A percentile compares a stretch with the other conserved stretches of the same genome.
phyloP scores from a whole-genome alignment of 2,329 filamentous ascomycete genomes.

The Penicillium griseofulvum region DNA sequence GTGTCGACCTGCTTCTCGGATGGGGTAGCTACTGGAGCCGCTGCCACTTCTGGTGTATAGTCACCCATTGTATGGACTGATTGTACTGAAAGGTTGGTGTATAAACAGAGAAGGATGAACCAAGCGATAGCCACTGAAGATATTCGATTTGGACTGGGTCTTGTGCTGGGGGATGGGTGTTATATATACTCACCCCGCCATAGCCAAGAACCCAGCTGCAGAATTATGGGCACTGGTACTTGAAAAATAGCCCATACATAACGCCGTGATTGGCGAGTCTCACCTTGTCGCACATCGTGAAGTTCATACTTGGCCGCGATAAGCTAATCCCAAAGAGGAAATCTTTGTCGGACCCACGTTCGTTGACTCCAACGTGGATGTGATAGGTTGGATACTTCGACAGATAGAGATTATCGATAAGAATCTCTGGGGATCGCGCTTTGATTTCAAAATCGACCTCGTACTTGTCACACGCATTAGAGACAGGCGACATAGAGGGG shows the following conservation, averaged over 20 bases:
- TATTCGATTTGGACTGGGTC: background rate
- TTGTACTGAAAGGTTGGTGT: background rate
- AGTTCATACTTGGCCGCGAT: background rate
- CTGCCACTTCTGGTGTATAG: constrained; percentile 12
- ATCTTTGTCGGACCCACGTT: constrained; percentile 26
- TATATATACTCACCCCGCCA: background rate
- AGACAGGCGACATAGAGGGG: background rate
- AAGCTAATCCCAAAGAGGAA: constrained; percentile 22
- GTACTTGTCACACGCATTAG: background rate
- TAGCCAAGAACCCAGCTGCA: background rate
- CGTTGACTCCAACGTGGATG: background rate
- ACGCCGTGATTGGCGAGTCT: constrained; percentile 4
- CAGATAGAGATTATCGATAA: constrained; percentile 1
- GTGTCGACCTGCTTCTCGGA: background rate
- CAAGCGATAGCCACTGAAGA: background rate
- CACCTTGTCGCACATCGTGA: constrained; percentile 5
- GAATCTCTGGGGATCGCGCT: background rate
- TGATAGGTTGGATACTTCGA: background rate
- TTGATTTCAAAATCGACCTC: background rate
- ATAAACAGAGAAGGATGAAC: background rate
- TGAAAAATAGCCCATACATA: background rate
- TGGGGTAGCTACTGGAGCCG: background rate
- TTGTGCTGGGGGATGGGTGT: background rate
- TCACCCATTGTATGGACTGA: constrained; percentile 18
- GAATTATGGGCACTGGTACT: background rate